These are phyloP conservation scores for Arthrinium puccinioides DNA, from an alignment of 2,329 filamentous ascomycete genomes.

Conservation along the genomic window DNA sequence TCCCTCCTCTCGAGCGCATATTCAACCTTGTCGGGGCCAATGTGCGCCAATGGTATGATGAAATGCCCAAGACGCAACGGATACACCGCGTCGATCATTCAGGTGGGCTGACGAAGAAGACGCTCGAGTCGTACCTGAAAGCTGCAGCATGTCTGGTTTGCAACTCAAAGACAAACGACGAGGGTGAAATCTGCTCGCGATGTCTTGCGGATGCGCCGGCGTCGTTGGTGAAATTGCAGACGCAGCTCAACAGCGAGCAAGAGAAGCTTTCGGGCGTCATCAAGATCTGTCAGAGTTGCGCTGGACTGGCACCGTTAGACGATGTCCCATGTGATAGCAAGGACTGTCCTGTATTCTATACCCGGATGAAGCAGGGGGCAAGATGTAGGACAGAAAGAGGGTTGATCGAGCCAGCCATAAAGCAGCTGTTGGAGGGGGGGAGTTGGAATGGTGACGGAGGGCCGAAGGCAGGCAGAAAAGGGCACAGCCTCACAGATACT, in stretches of 20 bases:
- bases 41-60: constrained; percentile 85
- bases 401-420: constrained; percentile 26
- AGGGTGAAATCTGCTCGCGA: constrained; percentile 42
- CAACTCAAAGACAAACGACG: constrained; percentile 39
- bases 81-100: constrained; percentile 60
- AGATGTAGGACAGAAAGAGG: constrained; percentile 33
- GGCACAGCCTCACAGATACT: too few relatives aligned
- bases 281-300: constrained; percentile 72
- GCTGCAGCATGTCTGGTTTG: constrained; percentile 76
- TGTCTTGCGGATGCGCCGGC: constrained; percentile 49
- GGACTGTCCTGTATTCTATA: constrained; percentile 91
- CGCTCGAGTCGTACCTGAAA: constrained; percentile 90
- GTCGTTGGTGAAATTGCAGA: constrained; percentile 58
- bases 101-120: constrained; percentile 44
- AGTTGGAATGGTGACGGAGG: constrained; percentile 24
- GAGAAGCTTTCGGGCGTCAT: constrained; percentile 56
- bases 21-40: constrained; percentile 95
- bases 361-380: constrained; percentile 55
- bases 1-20: constrained; percentile 90
- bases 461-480: too few relatives aligned
- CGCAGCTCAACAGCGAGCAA: constrained; percentile 56
- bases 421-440: constrained; percentile 21
- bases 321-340: constrained; percentile 81
- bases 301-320: constrained; percentile 64
- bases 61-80: constrained; percentile 87